Conservation (phyloP, 1,139 yeast genomes). For the Candida buenavistaensis region DNA sequence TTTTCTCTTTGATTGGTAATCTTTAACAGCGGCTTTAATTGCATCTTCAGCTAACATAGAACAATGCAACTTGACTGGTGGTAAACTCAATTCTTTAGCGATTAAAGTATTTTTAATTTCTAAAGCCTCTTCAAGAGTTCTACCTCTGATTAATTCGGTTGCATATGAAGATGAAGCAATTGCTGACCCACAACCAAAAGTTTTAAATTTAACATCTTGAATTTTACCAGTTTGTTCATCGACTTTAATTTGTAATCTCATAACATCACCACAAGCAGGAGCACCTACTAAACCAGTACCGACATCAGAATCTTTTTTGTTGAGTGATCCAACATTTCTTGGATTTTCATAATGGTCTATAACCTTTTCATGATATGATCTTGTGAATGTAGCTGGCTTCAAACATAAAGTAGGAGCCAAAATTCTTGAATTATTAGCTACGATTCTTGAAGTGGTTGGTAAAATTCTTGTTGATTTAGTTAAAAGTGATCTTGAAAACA, state of each 20-base stretch:
- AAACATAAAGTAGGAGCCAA: not conserved
- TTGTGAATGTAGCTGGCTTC: constrained; percentile 13
- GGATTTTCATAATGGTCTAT: constrained; percentile 97
- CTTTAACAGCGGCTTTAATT: constrained; percentile 94
- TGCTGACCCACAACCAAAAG: constrained; percentile 98
- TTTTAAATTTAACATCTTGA: constrained; percentile 94
- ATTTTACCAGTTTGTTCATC: constrained; percentile 87
- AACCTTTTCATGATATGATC: constrained; percentile 67
- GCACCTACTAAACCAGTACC: constrained; percentile 99
- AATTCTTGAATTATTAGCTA: constrained; percentile 2
- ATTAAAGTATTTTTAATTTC: constrained; percentile 87
- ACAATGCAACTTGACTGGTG: constrained; percentile 97
- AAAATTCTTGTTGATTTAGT: constrained; percentile 9
- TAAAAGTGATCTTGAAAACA: constrained; percentile 24
- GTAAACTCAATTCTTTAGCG: constrained; percentile 89
- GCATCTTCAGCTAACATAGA: constrained; percentile 99
- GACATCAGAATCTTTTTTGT: constrained; percentile 73
- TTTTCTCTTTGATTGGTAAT: constrained; percentile 61
- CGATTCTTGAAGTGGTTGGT: constrained; percentile 14
- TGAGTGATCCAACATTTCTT: constrained; percentile 91
- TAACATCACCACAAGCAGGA: constrained; percentile 99
- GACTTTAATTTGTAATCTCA: constrained; percentile 94
- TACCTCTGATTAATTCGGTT: constrained; percentile 93
- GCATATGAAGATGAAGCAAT: constrained; percentile 94
- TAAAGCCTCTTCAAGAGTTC: constrained; percentile 91